phyloP scores from a whole-genome alignment of 257 asterid genomes.

The Schizonepeta tenuifolia region DNA sequence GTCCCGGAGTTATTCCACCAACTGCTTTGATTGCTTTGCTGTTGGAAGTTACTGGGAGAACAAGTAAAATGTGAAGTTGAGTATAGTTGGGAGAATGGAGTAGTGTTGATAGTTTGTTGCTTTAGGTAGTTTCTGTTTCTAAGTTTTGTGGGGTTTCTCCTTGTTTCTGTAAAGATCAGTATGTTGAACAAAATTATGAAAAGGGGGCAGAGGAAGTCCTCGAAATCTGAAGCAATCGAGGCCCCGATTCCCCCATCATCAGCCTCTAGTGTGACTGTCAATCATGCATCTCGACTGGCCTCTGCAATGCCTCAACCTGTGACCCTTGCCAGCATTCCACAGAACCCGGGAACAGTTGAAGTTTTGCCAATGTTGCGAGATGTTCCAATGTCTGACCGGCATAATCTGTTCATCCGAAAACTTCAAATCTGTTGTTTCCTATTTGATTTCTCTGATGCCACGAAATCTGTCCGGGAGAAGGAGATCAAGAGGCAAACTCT shows the following conservation, averaged over 20 bases:
- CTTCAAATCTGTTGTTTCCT: slow-evolving; percentile 67
- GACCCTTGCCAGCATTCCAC: slow-evolving; percentile 56
- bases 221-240: slow-evolving; percentile 59
- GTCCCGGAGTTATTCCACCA: slow-evolving; percentile 21
- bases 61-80: slow-evolving; percentile 27
- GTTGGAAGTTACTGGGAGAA: slow-evolving; percentile 33
- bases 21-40: slow-evolving; percentile 35
- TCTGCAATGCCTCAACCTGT: slow-evolving; percentile 47
- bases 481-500: slow-evolving; percentile 93
- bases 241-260: slow-evolving; percentile 50
- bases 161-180: slow-evolving; percentile 23
- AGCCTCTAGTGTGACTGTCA: slow-evolving; percentile 46
- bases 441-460: slow-evolving; percentile 68
- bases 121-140: slow-evolving; percentile 19
- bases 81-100: slow-evolving; percentile 30
- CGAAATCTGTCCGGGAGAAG: slow-evolving; percentile 68
- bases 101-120: slow-evolving; percentile 27
- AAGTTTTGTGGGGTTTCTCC: background rate
- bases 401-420: slow-evolving; percentile 66
- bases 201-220: slow-evolving; percentile 59
- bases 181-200: slow-evolving; percentile 73
- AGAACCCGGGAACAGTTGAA: slow-evolving; percentile 61
- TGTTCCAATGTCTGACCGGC: slow-evolving; percentile 73
- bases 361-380: slow-evolving; percentile 76
- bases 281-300: slow-evolving; percentile 53